phyloP scores from a whole-genome alignment of 495 filamentous ascomycete genomes.

The Penicillium diatomitis region DNA sequence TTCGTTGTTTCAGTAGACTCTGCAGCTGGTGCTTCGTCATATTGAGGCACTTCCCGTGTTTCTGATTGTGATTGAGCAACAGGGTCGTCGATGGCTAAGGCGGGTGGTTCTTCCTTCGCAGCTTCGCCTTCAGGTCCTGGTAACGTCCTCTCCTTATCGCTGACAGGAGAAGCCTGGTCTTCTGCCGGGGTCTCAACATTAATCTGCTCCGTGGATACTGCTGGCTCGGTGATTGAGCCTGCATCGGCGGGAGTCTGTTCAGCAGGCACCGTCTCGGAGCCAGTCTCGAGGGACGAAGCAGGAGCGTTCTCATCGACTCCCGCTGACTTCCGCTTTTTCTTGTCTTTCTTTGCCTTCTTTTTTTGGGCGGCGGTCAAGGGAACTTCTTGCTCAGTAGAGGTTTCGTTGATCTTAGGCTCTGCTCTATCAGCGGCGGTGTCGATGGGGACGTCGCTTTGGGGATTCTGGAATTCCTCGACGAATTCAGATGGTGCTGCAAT shows the following conservation, averaged over 20 bases:
- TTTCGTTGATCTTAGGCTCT: not conserved
- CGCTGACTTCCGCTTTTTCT: conserved; percentile 26
- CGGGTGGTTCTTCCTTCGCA: no score
- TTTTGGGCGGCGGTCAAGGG: conserved; percentile 6
- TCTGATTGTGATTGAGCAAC: not conserved
- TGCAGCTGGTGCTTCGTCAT: conserved; percentile 4
- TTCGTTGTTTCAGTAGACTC: conserved; percentile 7
- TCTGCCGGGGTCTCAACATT: conserved; percentile 5
- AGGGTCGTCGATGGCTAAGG: conserved; percentile 1
- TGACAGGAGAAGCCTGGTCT: conserved; percentile 9
- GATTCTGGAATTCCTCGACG: conserved; percentile 1
- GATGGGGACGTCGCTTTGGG: conserved; percentile 1
- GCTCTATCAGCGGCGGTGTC: conserved; percentile 1
- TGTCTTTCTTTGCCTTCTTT: conserved; percentile 26
- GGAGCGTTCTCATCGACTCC: conserved; percentile 14
- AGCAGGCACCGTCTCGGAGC: no score
- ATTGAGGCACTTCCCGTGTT: not conserved
- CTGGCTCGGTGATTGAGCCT: conserved; percentile 1
- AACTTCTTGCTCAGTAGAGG: conserved; percentile 7
- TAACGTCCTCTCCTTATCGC: conserved; percentile 11
- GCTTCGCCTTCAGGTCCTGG: no score
- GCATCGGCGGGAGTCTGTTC: no score
- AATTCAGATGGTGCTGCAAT: conserved; percentile 11
- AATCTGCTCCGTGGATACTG: not conserved
- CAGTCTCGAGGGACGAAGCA: not conserved